Evolutionary conservation across 495 filamentous ascomycete species (phyloP).

Genomic region (Aspergillus panamensis): DNA sequence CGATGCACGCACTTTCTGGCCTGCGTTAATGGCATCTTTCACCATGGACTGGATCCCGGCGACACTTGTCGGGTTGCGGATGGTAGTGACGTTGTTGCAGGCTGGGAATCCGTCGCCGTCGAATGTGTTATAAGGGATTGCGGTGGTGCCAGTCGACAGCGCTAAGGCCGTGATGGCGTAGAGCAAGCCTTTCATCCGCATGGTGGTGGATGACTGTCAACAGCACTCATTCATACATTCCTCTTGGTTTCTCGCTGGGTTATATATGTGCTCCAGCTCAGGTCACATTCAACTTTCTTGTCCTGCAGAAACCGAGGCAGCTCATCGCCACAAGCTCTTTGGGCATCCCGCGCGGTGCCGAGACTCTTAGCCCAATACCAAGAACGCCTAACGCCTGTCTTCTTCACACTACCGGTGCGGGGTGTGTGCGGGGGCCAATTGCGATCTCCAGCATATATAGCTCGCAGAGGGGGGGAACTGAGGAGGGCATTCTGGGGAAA

Average conservation of each 20-base stretch:
- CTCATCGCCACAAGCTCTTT: too few species aligned
- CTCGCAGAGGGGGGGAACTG: too few species aligned
- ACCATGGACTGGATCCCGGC: conserved; percentile 13
- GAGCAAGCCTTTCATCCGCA: background rate
- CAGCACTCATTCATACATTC: background rate
- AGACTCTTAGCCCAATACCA: too few species aligned
- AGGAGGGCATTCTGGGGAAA: too few species aligned
- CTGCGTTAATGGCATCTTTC: conserved; percentile 7
- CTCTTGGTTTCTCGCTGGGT: background rate
- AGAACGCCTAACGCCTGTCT: too few species aligned
- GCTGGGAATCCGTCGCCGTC: conserved; percentile 15
- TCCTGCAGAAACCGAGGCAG: too few species aligned
- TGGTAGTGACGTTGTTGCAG: conserved; percentile 15
- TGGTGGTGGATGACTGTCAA: background rate
- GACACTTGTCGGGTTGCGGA: conserved; percentile 4
- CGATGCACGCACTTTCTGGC: conserved; percentile 14
- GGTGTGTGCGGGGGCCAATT: too few species aligned
- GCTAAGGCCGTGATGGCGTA: background rate
- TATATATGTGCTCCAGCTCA: too few species aligned
- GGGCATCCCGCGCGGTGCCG: too few species aligned
- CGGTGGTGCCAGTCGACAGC: background rate
- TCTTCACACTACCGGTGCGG: too few species aligned
- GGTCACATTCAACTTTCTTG: too few species aligned
- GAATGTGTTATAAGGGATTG: conserved; percentile 15
- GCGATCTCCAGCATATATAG: too few species aligned